Evolutionary conservation across 495 filamentous ascomycete genomes (phyloP), one percentile per base, ranked within the genome.

Genomic region (Hypoxylon subgilvum): DNA sequence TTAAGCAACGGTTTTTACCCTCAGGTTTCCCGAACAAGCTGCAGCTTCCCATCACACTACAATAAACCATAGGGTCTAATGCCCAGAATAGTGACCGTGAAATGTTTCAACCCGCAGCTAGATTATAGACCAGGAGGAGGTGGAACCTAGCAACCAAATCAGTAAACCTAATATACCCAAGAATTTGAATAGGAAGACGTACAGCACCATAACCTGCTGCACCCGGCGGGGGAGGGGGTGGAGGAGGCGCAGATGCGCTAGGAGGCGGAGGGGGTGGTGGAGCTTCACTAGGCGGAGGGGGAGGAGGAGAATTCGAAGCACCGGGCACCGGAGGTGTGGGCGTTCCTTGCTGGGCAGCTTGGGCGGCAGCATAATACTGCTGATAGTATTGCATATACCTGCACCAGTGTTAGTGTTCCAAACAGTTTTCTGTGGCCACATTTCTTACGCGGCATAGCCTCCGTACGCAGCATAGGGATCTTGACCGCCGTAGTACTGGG

Each of bases 391-490:
- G 84, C 42, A 89, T 77, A 52, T 96, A 92, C 32, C 83, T 85
- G 59, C 17, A 44, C 8, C 32, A 28, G 12, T 34, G 55, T 70
- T 43, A 67, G 60, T 32, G 19, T 34, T 23, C n/a, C 28, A 13
- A 50, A 21, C n/a, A 38, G 9, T n/a, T 8, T 4, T 13, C 27
- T 2, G 31, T 35, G 32, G 27, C 2, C 3, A 59, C 23, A 41
- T 34, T 12, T 79, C 68, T 66, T 73, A 81, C 65, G 81, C 80
- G 45, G 75, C 73, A 66, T 94, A 94, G 19, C 94, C 94, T 51
- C 94, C 94, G 57, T 95, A 97, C 21, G 89, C 86, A 3, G 90
- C 91, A 69, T 97, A 98, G 0, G 93, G 93, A 61, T 98, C 94
- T 52, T 76, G 74, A 30, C 82, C 77, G 31, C 77, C 77, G 63